phyloP scores from a whole-genome alignment of 1,284 basidiomycete genomes.

The Rhizoctonia solani region DNA sequence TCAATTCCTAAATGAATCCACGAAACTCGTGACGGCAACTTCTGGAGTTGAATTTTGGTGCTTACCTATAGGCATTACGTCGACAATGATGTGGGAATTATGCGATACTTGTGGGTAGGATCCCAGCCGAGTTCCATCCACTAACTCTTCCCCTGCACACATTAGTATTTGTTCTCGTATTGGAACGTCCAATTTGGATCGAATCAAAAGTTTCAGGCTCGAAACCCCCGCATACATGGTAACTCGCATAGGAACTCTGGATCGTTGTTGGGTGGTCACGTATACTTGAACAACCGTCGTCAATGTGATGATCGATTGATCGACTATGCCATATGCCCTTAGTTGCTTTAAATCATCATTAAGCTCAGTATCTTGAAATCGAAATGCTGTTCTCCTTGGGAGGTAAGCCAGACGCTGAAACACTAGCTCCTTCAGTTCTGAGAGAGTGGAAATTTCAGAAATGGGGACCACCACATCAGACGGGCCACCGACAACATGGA shows the following conservation, averaged over 20 bases:
- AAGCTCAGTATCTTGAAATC: neutral
- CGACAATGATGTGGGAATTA: neutral
- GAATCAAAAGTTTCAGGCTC: slow-evolving; percentile 8
- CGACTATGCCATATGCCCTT: neutral
- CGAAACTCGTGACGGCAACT: neutral
- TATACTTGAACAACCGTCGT: slow-evolving; percentile 3
- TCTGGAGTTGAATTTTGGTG: neutral
- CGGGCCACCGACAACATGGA: neutral
- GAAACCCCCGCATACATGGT: slow-evolving; percentile 17
- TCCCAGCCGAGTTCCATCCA: slow-evolving; percentile 4
- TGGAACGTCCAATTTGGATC: neutral
- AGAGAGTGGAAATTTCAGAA: neutral
- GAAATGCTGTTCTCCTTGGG: neutral
- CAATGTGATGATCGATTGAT: neutral
- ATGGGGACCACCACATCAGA: neutral
- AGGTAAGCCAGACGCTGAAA: neutral
- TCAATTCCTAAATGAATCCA: no score
- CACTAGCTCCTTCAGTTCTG: neutral
- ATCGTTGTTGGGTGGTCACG: neutral
- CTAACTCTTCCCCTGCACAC: slow-evolving; percentile 9
- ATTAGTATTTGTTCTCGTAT: neutral
- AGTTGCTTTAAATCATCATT: slow-evolving; percentile 2
- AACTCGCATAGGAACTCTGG: slow-evolving; percentile 4
- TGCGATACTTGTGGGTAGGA: neutral
- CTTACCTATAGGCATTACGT: neutral